Evolutionary conservation across 148 eudicot genomes (phyloP), one percentile per base, ranked within the genome.

Genomic region (Limonium bicolor): DNA sequence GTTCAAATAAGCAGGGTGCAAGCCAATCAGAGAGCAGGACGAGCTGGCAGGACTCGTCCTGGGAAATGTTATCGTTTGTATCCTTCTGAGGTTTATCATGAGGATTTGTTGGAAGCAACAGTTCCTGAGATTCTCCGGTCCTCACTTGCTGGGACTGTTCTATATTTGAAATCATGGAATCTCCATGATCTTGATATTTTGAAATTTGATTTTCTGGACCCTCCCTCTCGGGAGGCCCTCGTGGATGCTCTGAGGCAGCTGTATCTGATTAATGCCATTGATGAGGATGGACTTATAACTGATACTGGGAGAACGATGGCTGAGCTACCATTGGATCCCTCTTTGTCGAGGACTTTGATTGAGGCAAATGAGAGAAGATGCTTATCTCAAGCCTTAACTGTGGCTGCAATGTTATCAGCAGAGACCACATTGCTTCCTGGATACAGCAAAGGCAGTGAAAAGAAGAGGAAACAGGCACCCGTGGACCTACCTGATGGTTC

Each of bases 21-120:
- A 71, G 95, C 99, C 52, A 73, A 81, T 57, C 99, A 92, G 41
- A 82, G 99, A 19, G 94, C 95, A 41, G 99, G 95, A 32, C 78
- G 99, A 60, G 99, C 99, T 69, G 95, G 99, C 35, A 76, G 99
- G 59, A 92, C 99, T 43, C 71, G 88, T 30, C 94, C 99, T 36
- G 99, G 99, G 56, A 92, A 81, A 60, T 92, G 99, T 55, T 92
- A 78, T 50, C 79, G 95, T 36, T 63, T 92, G 55, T 92, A 92
- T 47, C 69, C 95, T 35, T 70, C 74, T 43, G 51, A 45, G 22
- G 86, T 67, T 38, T 92, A 85, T 58, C 49, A 68, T 24, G 95
- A 92, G 28, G 86, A 92, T 18, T 74, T 92, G 48, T 57, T 85
- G 64, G 94, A 82, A 58, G 95, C 95, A 27, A 82, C 99, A 2